phyloP scores from a whole-genome alignment of 331 rosid genomes.

The Malus hybrid region DNA sequence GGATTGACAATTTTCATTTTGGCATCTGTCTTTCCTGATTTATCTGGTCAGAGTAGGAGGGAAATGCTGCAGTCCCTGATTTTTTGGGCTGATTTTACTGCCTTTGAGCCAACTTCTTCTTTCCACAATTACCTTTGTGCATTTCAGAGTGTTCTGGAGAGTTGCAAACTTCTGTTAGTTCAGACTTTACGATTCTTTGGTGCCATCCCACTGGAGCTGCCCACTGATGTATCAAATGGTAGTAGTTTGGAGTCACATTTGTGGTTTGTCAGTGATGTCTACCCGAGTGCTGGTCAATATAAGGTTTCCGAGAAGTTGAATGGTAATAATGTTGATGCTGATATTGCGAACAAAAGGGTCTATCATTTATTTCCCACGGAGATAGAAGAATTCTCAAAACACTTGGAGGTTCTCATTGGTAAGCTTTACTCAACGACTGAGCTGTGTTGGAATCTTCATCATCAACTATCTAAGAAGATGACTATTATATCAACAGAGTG shows the following conservation, averaged over 20 bases:
- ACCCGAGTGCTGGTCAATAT: conserved; percentile 16
- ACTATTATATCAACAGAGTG: conserved; percentile 60
- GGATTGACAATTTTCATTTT: conserved; percentile 73
- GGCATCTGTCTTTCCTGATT: conserved; percentile 73
- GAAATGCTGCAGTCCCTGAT: conserved; percentile 61
- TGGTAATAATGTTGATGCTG: conserved; percentile 17
- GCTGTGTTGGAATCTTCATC: conserved; percentile 82
- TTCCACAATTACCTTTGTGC: conserved; percentile 74
- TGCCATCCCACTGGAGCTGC: conserved; percentile 43
- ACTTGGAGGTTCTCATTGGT: conserved; percentile 52
- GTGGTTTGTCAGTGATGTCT: conserved; percentile 61
- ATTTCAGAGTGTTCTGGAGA: conserved; percentile 67
- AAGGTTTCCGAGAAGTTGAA: conserved; percentile 34
- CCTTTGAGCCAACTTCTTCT: conserved; percentile 61
- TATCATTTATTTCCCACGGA: conserved; percentile 39
- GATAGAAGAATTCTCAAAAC: conserved; percentile 54
- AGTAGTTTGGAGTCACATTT: conserved; percentile 33
- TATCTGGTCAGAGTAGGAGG: conserved; percentile 60
- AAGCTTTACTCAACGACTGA: conserved; percentile 61
- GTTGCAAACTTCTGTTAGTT: conserved; percentile 55
- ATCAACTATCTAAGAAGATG: conserved; percentile 61
- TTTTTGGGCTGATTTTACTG: conserved; percentile 56
- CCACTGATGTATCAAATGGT: conserved; percentile 28
- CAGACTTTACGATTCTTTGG: conserved; percentile 43
- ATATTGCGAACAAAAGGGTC: conserved; percentile 16